These are phyloP conservation scores for Venturia nashicola DNA, from an alignment of 2,329 filamentous ascomycete species.

Conservation along the genomic window DNA sequence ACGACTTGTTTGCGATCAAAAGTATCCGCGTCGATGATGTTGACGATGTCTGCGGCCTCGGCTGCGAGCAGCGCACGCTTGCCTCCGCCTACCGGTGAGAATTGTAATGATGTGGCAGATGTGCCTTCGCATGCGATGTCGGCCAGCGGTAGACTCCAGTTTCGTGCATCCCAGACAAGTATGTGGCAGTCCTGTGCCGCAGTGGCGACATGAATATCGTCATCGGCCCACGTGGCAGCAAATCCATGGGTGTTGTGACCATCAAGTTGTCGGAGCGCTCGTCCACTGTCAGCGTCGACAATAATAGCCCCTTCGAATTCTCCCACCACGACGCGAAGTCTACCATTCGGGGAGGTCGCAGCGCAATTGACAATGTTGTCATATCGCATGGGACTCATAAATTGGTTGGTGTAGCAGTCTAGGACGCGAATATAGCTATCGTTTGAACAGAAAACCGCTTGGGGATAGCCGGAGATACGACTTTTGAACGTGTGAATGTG, in stretches of 20 bases:
- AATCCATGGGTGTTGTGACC: conserved; percentile 63
- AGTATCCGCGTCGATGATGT: conserved; percentile 54
- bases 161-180: conserved; percentile 65
- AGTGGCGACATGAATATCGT: conserved; percentile 65
- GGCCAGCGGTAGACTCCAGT: conserved; percentile 45
- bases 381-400: conserved; percentile 44
- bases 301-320: conserved; percentile 56
- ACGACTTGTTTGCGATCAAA: conserved; percentile 56
- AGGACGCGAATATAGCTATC: conserved; percentile 42
- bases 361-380: conserved; percentile 58
- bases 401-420: conserved; percentile 44
- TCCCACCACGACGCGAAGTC: conserved; percentile 61
- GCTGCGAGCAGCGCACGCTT: conserved; percentile 56
- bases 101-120: conserved; percentile 55
- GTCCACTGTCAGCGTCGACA: conserved; percentile 54
- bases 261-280: conserved; percentile 39
- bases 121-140: conserved; percentile 54
- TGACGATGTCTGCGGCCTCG: conserved; percentile 64
- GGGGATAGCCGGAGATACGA: conserved; percentile 34
- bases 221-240: conserved; percentile 67
- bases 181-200: conserved; percentile 64
- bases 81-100: conserved; percentile 59
- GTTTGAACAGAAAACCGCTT: conserved; percentile 45
- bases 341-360: conserved; percentile 57
- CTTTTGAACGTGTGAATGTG: conserved; percentile 41